Evolutionary conservation across 2,329 filamentous ascomycete species (phyloP).

Genomic region (Fusarium sublunatum): DNA sequence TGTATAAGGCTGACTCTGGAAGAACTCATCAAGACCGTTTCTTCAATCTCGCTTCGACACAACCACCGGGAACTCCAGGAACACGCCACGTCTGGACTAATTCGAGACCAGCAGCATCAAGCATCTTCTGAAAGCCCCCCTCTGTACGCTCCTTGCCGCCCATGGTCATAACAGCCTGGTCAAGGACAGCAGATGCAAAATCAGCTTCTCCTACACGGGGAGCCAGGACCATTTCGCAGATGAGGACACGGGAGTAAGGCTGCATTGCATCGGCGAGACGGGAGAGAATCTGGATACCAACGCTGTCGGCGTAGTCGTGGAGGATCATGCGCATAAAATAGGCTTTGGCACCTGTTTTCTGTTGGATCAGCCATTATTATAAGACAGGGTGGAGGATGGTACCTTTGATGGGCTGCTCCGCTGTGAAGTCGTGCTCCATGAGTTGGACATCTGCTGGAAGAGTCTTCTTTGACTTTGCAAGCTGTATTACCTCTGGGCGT

Average conservation of each 20-base stretch:
- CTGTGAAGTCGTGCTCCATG: conserved; percentile 48
- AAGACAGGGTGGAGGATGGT: background rate
- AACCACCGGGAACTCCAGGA: conserved; percentile 42
- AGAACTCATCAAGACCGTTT: background rate
- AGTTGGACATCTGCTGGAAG: conserved; percentile 40
- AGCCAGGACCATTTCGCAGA: conserved; percentile 51
- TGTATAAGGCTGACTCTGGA: too few relatives aligned
- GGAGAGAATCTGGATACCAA: conserved; percentile 46
- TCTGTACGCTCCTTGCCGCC: conserved; percentile 50
- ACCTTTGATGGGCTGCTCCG: conserved; percentile 48
- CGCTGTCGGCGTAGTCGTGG: conserved; percentile 48
- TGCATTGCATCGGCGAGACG: conserved; percentile 47
- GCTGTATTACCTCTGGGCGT: conserved; percentile 42
- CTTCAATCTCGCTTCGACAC: conserved; percentile 42
- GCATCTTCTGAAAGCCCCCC: conserved; percentile 45
- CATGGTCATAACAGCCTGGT: conserved; percentile 51
- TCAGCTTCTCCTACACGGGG: conserved; percentile 46
- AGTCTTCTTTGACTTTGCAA: conserved; percentile 33
- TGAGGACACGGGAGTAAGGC: conserved; percentile 44
- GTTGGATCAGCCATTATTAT: background rate
- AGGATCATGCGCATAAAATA: conserved; percentile 53
- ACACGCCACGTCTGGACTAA: conserved; percentile 45
- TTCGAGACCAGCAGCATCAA: conserved; percentile 48
- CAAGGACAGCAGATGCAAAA: conserved; percentile 48
- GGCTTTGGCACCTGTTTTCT: conserved; percentile 46